Percentiles rank a stretch among this genome's conserved stretches.
Conservation (phyloP, 805 yeast genomes). For the Kazachstania bromeliacearum region DNA sequence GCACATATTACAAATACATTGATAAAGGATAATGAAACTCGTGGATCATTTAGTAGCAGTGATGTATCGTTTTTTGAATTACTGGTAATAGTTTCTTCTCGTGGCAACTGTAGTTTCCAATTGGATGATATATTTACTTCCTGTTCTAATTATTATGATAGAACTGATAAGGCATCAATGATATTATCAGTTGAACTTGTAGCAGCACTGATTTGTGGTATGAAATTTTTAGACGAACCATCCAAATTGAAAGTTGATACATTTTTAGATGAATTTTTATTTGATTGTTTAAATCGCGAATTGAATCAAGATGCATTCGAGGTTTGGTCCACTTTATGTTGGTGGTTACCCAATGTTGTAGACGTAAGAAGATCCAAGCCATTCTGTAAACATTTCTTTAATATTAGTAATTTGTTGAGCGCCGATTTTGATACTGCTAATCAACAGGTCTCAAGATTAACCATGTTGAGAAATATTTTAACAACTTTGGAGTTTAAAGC, state of each 20-base stretch:
- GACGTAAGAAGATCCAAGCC: constrained; percentile 60
- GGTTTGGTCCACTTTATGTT: constrained; percentile 67
- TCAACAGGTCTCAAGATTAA: constrained; percentile 46
- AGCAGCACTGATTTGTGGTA: constrained; percentile 49
- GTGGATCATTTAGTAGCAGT: constrained; percentile 54
- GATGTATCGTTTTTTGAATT: constrained; percentile 50
- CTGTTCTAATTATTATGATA: constrained; percentile 42
- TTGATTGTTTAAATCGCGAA: constrained; percentile 41
- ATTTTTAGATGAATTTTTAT: constrained; percentile 38
- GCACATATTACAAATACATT: constrained; percentile 39
- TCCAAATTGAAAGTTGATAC: constrained; percentile 34
- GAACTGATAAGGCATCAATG: constrained; percentile 67
- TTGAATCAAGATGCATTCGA: constrained; percentile 63
- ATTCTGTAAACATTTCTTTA: constrained; percentile 36
- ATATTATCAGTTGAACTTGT: constrained; percentile 64
- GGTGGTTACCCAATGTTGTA: constrained; percentile 62
- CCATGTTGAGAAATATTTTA: constrained; percentile 43
- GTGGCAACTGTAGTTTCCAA: constrained; percentile 32
- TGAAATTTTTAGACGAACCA: constrained; percentile 34
- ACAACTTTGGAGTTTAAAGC: constrained; percentile 47
- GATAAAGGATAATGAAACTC: constrained; percentile 59
- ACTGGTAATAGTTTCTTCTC: constrained; percentile 40
- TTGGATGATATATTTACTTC: constrained; percentile 46
- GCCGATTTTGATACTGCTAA: constrained; percentile 52
- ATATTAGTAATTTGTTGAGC: constrained; percentile 36